phyloP scores from a whole-genome alignment of 2,329 filamentous ascomycete species.

The Cercospora zeina region DNA sequence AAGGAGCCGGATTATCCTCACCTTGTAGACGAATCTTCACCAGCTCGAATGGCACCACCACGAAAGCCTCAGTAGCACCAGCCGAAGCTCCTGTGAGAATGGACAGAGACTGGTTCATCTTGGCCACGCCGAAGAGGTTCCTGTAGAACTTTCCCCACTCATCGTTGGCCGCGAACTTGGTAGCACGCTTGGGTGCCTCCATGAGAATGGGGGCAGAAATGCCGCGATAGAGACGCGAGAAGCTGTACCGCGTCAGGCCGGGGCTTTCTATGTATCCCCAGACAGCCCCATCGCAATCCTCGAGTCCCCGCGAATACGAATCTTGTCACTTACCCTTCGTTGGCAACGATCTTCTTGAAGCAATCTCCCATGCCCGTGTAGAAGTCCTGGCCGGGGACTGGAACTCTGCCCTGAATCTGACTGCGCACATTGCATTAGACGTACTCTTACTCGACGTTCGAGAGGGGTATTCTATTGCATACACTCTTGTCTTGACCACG shows the following conservation, averaged over 20 bases:
- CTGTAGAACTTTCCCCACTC: constrained; percentile 96
- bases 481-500: constrained; percentile 97
- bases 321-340: constrained; percentile 72
- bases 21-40: constrained; percentile 94
- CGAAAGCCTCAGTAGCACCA: constrained; percentile 92
- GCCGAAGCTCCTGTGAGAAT: constrained; percentile 92
- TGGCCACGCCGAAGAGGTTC: constrained; percentile 74
- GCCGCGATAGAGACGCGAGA: constrained; percentile 89
- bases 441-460: background rate
- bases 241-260: constrained; percentile 51
- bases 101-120: constrained; percentile 90
- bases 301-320: background rate
- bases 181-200: constrained; percentile 93
- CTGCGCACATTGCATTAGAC: constrained; percentile 33
- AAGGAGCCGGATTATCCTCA: constrained; percentile 19
- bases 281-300: background rate
- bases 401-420: constrained; percentile 59
- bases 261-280: background rate
- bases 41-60: constrained; percentile 96
- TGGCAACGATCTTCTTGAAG: constrained; percentile 93
- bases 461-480: constrained; percentile 44
- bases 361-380: constrained; percentile 99
- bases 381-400: constrained; percentile 69
- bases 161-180: constrained; percentile 98
- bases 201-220: constrained; percentile 96